These are phyloP conservation scores for Pyrenophora seminiperda DNA, from an alignment of 2,329 filamentous ascomycete genomes.

Conservation along the genomic window DNA sequence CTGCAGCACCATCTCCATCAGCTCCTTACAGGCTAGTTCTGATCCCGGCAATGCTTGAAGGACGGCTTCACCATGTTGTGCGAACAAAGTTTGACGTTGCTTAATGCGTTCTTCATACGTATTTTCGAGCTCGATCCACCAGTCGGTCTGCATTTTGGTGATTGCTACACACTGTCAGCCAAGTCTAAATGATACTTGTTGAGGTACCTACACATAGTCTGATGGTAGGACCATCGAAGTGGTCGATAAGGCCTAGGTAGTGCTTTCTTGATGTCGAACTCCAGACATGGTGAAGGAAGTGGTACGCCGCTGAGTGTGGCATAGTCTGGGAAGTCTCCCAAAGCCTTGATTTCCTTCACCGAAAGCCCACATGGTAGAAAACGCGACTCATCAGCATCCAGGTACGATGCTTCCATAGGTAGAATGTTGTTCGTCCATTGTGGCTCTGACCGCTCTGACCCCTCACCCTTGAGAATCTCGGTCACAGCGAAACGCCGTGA, in stretches of 20 bases:
- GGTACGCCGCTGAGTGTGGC: slow-evolving; percentile 75
- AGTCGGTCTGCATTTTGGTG: slow-evolving; percentile 78
- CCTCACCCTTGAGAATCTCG: slow-evolving; percentile 33
- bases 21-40: slow-evolving; percentile 79
- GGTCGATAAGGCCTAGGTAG: slow-evolving; percentile 77
- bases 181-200: slow-evolving; percentile 4
- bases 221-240: slow-evolving; percentile 83
- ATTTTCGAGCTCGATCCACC: slow-evolving; percentile 86
- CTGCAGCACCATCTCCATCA: slow-evolving; percentile 85
- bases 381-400: slow-evolving; percentile 35
- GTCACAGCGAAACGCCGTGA: slow-evolving; percentile 56
- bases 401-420: slow-evolving; percentile 34
- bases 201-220: slow-evolving; percentile 79
- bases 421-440: slow-evolving; percentile 32
- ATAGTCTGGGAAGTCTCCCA: slow-evolving; percentile 83
- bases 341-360: slow-evolving; percentile 67
- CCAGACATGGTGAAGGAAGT: slow-evolving; percentile 64
- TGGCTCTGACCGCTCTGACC: slow-evolving; percentile 26
- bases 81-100: slow-evolving; percentile 69
- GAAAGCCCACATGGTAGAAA: slow-evolving; percentile 73
- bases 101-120: slow-evolving; percentile 71
- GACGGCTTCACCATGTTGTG: slow-evolving; percentile 66
- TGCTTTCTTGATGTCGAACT: slow-evolving; percentile 72
- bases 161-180: slow-evolving; percentile 60
- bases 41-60: slow-evolving; percentile 73